Evolutionary conservation across 805 yeast genomes (phyloP), one percentile per base, ranked within the genome.

Genomic region (Cyberlindnera maclurae): DNA sequence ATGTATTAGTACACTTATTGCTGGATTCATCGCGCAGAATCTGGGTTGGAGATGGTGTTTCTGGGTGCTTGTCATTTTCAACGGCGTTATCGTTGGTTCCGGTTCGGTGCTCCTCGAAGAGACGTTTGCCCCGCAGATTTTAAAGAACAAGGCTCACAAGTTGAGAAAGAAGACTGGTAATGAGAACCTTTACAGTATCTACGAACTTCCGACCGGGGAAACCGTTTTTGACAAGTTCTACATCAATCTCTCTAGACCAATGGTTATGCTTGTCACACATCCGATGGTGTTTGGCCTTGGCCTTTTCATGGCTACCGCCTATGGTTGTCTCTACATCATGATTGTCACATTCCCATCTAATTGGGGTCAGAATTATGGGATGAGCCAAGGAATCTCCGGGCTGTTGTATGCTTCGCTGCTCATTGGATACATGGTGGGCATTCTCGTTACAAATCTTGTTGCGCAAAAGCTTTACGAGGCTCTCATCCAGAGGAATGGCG

Each of bases 201-300:
- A 71, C 58, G 83, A 80, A 46, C 65, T 71, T 20, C 76, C 82
- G n/a, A 63, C 67, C 35, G 72, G 69, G 29, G 71, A 67, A 40
- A 60, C 71, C 17, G 44, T 57, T 5, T 36, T 43, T 33, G 67
- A 62, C 18, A 68, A 59, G 43, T 57, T 73, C 42, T 41, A 51
- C 31, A 33, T 60, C 20, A 69, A 72, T 26, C 60, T 77, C 38
- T 59, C 72, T 24, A 65, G 86, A 37, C 87, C 87, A 3, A 33
- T 78, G 15, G 61, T 59, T 32, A 58, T 79, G 39, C 58, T 79
- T 22, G 55, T 67, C 29, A 66, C 75, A 17, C 75, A 79, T 50
- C 85, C 85, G 3, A 76, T 80, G 71, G 75, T 79, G 24, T 60
- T 75, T 20, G 79, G 82, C 0, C 60, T 80, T 28, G 84, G 85